phyloP scores from a whole-genome alignment of 345 rosid genomes.

The Arabidopsis arenosa region DNA sequence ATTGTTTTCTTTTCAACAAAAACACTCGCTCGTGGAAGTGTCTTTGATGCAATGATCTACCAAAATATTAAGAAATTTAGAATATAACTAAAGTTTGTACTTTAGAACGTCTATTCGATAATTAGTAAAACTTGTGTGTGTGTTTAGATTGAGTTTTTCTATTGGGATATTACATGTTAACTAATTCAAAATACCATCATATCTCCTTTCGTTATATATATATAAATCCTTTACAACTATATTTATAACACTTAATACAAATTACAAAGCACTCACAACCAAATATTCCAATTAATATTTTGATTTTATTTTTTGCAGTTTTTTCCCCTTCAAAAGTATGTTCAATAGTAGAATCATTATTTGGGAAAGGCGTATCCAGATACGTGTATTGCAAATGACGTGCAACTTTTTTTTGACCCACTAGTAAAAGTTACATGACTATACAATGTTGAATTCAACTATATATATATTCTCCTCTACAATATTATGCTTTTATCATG shows the following conservation, averaged over 20 bases:
- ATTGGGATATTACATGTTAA: background rate
- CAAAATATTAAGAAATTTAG: background rate
- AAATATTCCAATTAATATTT: background rate
- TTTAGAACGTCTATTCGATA: background rate
- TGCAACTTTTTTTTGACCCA: slow-evolving; percentile 32
- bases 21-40: background rate
- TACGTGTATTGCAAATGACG: slow-evolving; percentile 34
- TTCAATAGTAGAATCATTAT: slow-evolving; percentile 4
- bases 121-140: background rate
- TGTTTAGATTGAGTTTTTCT: background rate
- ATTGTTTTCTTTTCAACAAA: background rate
- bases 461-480: slow-evolving; percentile 20
- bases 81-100: background rate
- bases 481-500: slow-evolving; percentile 40
- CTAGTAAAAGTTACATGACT: slow-evolving; percentile 36
- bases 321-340: background rate
- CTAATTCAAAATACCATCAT: no score
- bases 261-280: no score
- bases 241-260: no score
- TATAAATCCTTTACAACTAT: background rate
- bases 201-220: no score
- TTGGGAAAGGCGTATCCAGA: slow-evolving; percentile 28
- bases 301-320: background rate
- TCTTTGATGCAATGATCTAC: slow-evolving; percentile 4
- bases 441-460: slow-evolving; percentile 35